Evolutionary conservation across 148 eudicot species (phyloP), one percentile per base, ranked within the genome.

Genomic region (Spergularia bocconei): DNA sequence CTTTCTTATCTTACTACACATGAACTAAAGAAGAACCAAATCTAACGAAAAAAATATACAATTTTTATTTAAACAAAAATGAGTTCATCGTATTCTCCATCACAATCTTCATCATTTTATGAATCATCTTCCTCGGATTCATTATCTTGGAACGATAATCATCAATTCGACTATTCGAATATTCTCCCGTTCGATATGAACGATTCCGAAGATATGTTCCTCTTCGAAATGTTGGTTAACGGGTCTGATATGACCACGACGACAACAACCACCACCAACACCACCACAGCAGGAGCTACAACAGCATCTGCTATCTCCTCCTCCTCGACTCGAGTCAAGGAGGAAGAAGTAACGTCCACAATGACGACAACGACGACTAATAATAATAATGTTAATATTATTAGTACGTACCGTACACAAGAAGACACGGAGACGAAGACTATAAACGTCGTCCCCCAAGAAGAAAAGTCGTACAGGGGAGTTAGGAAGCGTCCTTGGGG

Each of bases 401-500:
- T 8, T 44, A 44, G 7, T 44, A 44, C 48, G 48, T 9, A 44
- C 48, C 36, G 36, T 29, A 44, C 48, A 44, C 48, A 54, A 12
- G 5, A 44, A 9, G 21, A 61, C 23, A 3, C 38, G 23, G 1
- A 19, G 4, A 2, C 47, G 16, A 36, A 4, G 20, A 50, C 1
- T 17, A 36, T n/a, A 4, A 44, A 44, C 48, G 48, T 10, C 17
- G n/a, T 25, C 9, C 2, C 1, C 36, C 36, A 29, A 29, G 36
- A 29, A 6, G 63, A 39, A 13, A 82, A 51, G 14, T 62, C 91
- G 0, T 91, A 75, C 16, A 74, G 97, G 67, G 97, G 97, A 6
- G 97, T 91, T 0, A 59, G 97, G 54, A 75, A 57, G 68, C 79
- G 97, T 55, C 97, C 97, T 0, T 91, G 97, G 97, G 97, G 97